Evolutionary conservation across 768 basidiomycete genomes (phyloP).

Genomic region (Neoboletus magnificus): DNA sequence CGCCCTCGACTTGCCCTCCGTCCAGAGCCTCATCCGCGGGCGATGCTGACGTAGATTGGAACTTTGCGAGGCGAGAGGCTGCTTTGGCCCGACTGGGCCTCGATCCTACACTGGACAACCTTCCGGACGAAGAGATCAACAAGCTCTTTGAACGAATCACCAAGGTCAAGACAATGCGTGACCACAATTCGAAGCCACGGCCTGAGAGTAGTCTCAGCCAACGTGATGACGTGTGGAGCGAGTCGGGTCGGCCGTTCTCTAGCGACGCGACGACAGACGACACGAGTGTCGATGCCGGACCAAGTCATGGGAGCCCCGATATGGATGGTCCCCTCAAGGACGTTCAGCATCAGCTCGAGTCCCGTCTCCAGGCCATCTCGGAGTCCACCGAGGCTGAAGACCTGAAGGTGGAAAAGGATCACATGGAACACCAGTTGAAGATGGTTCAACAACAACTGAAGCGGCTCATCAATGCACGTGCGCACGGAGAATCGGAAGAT

Average conservation of each 20-base stretch:
- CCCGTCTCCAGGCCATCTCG: slow-evolving; percentile 55
- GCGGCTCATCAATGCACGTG: slow-evolving; percentile 70
- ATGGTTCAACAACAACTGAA: slow-evolving; percentile 81
- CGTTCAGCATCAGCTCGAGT: slow-evolving; percentile 73
- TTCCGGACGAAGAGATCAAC: slow-evolving; percentile 93
- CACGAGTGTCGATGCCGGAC: slow-evolving; percentile 72
- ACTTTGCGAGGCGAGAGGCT: slow-evolving; percentile 93
- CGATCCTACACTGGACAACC: slow-evolving; percentile 86
- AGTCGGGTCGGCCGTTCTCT: slow-evolving; percentile 73
- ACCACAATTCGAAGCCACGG: slow-evolving; percentile 73
- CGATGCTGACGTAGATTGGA: slow-evolving; percentile 87
- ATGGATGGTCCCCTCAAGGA: slow-evolving; percentile 63
- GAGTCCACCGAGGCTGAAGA: slow-evolving; percentile 79
- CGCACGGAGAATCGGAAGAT: slow-evolving; percentile 70
- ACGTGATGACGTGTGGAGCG: slow-evolving; percentile 87
- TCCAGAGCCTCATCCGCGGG: slow-evolving; percentile 70
- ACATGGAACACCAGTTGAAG: slow-evolving; percentile 86
- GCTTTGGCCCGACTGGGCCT: slow-evolving; percentile 82
- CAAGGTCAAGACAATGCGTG: slow-evolving; percentile 84
- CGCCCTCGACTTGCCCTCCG: slow-evolving; percentile 66
- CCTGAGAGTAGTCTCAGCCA: slow-evolving; percentile 89
- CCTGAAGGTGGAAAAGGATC: slow-evolving; percentile 84
- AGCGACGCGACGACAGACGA: slow-evolving; percentile 84
- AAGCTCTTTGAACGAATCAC: slow-evolving; percentile 93
- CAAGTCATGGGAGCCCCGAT: slow-evolving; percentile 61